Percentiles rank a stretch among this genome's conserved stretches.
Evolutionary conservation across 371 early-diverging fungal species (phyloP).

Genomic region (Neoconidiobolus thromboides): DNA sequence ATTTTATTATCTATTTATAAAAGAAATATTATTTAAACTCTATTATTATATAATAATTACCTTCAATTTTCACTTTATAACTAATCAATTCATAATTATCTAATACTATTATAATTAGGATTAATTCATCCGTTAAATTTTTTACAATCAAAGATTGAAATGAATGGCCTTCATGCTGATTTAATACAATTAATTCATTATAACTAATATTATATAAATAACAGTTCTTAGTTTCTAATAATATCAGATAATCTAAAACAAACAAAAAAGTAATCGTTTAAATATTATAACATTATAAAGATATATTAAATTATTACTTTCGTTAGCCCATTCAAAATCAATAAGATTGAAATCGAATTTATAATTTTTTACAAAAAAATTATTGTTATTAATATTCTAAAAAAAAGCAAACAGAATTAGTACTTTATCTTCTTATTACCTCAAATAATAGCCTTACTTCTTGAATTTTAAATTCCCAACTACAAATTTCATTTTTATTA

Average conservation of each 20-base stretch:
- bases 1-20: too few species aligned
- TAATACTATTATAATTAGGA: neutral
- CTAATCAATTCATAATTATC: too few species aligned
- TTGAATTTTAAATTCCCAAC: too few species aligned
- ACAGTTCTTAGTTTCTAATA: neutral
- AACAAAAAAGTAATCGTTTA: neutral
- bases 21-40: too few species aligned
- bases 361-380: neutral
- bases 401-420: too few species aligned
- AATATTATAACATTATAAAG: neutral
- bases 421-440: too few species aligned
- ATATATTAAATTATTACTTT: neutral
- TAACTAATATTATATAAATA: neutral
- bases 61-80: too few species aligned
- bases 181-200: neutral
- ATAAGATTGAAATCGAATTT: neutral
- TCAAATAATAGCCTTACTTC: too few species aligned
- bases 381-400: neutral
- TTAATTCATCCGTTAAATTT: neutral
- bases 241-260: neutral
- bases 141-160: neutral
- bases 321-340: neutral
- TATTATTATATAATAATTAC: too few species aligned
- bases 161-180: neutral
- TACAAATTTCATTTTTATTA: too few species aligned